A percentile compares a stretch with the other conserved stretches of the same genome.
Evolutionary conservation across 306 rosid species (phyloP).

Genomic region (Luffa aegyptiaca): DNA sequence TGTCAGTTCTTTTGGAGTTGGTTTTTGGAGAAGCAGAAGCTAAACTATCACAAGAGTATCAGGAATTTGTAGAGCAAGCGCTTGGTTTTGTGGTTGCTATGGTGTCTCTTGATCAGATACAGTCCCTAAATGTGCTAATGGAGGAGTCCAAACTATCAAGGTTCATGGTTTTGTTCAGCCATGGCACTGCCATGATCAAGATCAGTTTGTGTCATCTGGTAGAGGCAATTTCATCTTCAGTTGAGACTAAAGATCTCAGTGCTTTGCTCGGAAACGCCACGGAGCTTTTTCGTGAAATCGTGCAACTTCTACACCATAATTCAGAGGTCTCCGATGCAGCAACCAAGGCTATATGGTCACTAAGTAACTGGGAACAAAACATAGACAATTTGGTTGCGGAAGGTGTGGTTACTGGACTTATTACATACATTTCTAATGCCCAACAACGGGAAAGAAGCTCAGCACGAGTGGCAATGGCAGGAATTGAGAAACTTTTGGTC

Average conservation of each 20-base stretch:
- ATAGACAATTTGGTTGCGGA: constrained; percentile 33
- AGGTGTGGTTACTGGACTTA: constrained; percentile 45
- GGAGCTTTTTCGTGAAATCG: constrained; percentile 31
- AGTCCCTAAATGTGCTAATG: constrained; percentile 38
- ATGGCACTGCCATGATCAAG: constrained; percentile 35
- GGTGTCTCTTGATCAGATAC: constrained; percentile 26
- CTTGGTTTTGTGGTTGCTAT: constrained; percentile 35
- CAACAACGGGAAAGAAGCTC: constrained; percentile 31
- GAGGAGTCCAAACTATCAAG: constrained; percentile 31
- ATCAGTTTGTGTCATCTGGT: constrained; percentile 39
- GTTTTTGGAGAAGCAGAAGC: constrained; percentile 28
- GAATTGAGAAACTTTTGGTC: constrained; percentile 47
- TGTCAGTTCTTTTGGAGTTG: constrained; percentile 50
- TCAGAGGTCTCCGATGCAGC: constrained; percentile 45
- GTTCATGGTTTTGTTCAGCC: constrained; percentile 29
- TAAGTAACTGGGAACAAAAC: constrained; percentile 34
- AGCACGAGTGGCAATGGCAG: constrained; percentile 33
- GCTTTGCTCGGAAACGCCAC: constrained; percentile 29
- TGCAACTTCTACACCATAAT: constrained; percentile 16
- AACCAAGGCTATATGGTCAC: constrained; percentile 39
- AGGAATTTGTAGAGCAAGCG: constrained; percentile 38
- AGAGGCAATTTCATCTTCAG: constrained; percentile 34
- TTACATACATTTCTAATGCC: constrained; percentile 31
- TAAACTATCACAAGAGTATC: constrained; percentile 15
- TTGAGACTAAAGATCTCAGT: constrained; percentile 30